A percentile compares a stretch with the other conserved stretches of the same genome.
phyloP scores from a whole-genome alignment of 2,329 filamentous ascomycete genomes.

The Colletotrichum liriopes region DNA sequence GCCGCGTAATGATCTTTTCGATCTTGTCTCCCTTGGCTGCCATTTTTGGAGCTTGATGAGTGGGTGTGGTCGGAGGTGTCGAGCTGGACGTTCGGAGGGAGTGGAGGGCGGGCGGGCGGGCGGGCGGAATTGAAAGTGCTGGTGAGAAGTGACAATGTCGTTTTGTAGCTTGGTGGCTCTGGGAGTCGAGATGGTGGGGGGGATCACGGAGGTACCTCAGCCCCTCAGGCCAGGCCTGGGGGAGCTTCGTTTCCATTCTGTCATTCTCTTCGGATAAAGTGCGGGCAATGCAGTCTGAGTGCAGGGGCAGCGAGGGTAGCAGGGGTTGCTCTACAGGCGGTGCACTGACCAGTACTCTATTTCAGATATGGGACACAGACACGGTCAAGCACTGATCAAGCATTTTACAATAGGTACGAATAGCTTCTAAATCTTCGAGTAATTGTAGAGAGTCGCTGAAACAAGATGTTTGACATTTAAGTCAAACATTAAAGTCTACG shows the following conservation, averaged over 20 bases:
- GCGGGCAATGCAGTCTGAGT: conserved; percentile 1
- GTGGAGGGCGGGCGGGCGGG: neutral
- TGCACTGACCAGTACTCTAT: conserved; percentile 21
- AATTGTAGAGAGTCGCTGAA: no score
- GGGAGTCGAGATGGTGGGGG: conserved; percentile 17
- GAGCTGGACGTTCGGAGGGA: neutral
- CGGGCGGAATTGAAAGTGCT: neutral
- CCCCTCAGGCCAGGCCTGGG: conserved; percentile 9
- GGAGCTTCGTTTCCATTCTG: conserved; percentile 25
- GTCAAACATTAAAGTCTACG: neutral
- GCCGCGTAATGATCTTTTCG: conserved; percentile 72
- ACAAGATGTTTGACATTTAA: no score
- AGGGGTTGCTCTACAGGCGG: neutral
- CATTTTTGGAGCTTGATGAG: conserved; percentile 15
- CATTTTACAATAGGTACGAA: neutral
- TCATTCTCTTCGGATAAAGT: conserved; percentile 23
- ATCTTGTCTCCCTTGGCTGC: conserved; percentile 59
- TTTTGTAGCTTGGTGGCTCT: conserved; percentile 18
- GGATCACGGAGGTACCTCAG: conserved; percentile 4
- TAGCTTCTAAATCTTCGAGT: neutral
- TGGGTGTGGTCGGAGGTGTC: neutral
- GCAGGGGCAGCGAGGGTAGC: neutral
- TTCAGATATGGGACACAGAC: neutral
- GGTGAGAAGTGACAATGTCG: conserved; percentile 9
- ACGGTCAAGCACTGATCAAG: neutral